Percentiles rank a stretch among this genome's conserved stretches.
phyloP scores from a whole-genome alignment of 805 yeast species.

The Kuraishia ogatae region DNA sequence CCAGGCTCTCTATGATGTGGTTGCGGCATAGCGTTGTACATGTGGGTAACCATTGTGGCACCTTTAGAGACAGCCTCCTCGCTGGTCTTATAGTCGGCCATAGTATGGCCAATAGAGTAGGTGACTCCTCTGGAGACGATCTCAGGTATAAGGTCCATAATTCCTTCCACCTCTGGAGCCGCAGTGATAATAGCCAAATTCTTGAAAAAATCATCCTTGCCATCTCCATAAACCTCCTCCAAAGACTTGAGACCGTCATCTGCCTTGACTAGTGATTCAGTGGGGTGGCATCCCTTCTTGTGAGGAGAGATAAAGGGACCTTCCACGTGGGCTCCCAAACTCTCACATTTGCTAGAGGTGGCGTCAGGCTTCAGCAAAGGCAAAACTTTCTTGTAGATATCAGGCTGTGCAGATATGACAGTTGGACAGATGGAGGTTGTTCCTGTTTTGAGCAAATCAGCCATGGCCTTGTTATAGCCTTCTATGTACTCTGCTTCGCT shows the following conservation, averaged over 20 bases:
- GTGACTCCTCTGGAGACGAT: slow-evolving; percentile 23
- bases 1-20: slow-evolving; percentile 55
- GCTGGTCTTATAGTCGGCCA: slow-evolving; percentile 23
- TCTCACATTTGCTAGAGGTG: slow-evolving; percentile 26
- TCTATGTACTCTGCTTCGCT: slow-evolving; percentile 24
- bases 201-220: slow-evolving; percentile 17
- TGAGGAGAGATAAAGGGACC: slow-evolving; percentile 45
- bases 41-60: slow-evolving; percentile 52
- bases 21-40: slow-evolving; percentile 53
- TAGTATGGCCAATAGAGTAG: slow-evolving; percentile 41
- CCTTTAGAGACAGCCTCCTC: slow-evolving; percentile 39
- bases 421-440: slow-evolving; percentile 52
- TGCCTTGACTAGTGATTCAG: slow-evolving; percentile 33
- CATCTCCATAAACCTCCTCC: slow-evolving; percentile 29
- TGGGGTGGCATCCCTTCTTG: slow-evolving; percentile 45
- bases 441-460: slow-evolving; percentile 38
- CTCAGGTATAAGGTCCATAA: slow-evolving; percentile 29
- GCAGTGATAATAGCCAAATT: slow-evolving; percentile 33
- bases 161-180: slow-evolving; percentile 42
- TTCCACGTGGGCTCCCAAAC: slow-evolving; percentile 51
- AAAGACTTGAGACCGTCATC: slow-evolving; percentile 20
- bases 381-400: slow-evolving; percentile 38
- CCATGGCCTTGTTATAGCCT: slow-evolving; percentile 35
- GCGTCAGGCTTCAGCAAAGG: slow-evolving; percentile 31
- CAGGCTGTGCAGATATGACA: slow-evolving; percentile 40